Evolutionary conservation across 257 asterid genomes (phyloP).

Genomic region (Coffea eugenioides): DNA sequence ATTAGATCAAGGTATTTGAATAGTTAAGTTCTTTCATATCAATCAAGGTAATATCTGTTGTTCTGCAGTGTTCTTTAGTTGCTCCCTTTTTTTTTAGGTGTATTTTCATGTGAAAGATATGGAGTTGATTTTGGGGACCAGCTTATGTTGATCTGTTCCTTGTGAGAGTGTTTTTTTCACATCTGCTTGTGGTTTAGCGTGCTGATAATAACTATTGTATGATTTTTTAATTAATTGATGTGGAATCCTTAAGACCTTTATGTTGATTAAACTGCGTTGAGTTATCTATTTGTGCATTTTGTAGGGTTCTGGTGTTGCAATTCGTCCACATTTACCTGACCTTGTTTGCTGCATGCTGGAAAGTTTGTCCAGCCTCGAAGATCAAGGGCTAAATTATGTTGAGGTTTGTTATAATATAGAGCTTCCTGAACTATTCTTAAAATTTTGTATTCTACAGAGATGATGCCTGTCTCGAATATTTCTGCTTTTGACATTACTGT

Average conservation of each 20-base stretch:
- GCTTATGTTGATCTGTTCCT: not conserved
- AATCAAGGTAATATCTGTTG: not conserved
- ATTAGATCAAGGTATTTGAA: not conserved
- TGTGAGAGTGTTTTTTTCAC: not conserved
- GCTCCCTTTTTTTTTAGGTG: not conserved
- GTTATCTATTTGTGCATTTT: constrained; percentile 14
- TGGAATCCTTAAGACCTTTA: not conserved
- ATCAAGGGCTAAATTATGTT: constrained; percentile 94
- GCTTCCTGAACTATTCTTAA: not conserved
- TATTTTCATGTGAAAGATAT: not conserved
- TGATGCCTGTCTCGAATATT: not conserved
- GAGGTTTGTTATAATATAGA: constrained; percentile 56
- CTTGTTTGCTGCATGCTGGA: constrained; percentile 98
- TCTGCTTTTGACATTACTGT: not conserved
- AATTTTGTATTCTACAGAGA: not conserved
- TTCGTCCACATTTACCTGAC: constrained; percentile 85
- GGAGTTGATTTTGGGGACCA: not conserved
- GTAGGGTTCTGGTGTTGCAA: constrained; percentile 93
- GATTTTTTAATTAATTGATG: not conserved
- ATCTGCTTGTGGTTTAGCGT: not conserved
- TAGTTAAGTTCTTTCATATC: not conserved
- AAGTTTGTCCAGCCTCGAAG: constrained; percentile 98
- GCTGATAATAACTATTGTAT: not conserved
- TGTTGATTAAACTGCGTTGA: constrained; percentile 1
- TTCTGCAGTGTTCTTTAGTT: not conserved